These are phyloP conservation scores for Ceriops tagal DNA, from an alignment of 345 rosid species.

Conservation along the genomic window DNA sequence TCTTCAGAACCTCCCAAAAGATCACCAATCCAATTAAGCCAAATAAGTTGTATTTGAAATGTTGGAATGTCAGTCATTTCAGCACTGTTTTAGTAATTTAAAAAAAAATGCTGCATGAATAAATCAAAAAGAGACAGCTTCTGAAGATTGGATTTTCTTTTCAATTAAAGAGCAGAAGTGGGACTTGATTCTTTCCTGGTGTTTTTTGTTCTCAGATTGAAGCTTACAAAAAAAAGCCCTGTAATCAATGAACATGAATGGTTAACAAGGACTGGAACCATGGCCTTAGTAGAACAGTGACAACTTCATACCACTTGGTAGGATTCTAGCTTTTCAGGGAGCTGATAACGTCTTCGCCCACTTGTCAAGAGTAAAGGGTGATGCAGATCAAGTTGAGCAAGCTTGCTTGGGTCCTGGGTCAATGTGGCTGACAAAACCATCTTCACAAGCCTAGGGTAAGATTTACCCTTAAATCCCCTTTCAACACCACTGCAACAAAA, in stretches of 20 bases:
- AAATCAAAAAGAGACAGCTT: no score
- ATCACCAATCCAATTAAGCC: not conserved
- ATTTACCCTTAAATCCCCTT: constrained; percentile 76
- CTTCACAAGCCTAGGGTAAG: constrained; percentile 78
- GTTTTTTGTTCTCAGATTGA: no score
- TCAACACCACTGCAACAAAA: constrained; percentile 64
- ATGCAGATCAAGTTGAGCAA: constrained; percentile 83
- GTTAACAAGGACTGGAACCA: not conserved
- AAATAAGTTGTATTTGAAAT: not conserved
- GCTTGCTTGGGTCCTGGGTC: constrained; percentile 96
- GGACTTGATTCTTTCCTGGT: no score
- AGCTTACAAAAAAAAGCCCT: no score
- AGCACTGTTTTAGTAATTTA: no score
- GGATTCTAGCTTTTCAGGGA: constrained; percentile 81
- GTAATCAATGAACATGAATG: not conserved
- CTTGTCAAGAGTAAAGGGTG: constrained; percentile 88
- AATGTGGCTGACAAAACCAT: constrained; percentile 91
- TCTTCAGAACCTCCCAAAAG: not conserved
- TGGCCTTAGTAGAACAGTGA: constrained; percentile 7
- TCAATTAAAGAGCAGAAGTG: no score
- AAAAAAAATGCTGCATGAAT: no score
- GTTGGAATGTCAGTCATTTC: no score
- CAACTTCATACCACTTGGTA: constrained; percentile 63
- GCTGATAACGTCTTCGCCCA: constrained; percentile 66
- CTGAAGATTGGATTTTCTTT: no score